A percentile compares a stretch with the other conserved stretches of the same genome.
These are phyloP conservation scores for Berberis vulgaris DNA, from an alignment of 164 flowering plant genomes.

Conservation along the genomic window DNA sequence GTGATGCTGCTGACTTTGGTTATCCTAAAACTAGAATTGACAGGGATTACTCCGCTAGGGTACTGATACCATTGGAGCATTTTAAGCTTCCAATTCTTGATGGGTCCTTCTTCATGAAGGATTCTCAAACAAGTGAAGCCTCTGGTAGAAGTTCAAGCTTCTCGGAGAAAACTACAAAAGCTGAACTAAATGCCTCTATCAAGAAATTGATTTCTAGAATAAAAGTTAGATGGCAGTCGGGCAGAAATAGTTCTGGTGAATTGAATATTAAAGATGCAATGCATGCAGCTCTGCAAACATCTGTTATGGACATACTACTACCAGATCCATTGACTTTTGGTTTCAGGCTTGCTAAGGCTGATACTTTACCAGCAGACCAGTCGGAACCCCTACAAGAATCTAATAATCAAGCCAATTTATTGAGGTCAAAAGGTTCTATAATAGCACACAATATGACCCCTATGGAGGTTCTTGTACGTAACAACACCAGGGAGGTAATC, in stretches of 20 bases:
- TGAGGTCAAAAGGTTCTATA: slow-evolving; percentile 36
- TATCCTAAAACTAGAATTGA: slow-evolving; percentile 94
- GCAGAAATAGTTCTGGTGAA: slow-evolving; percentile 90
- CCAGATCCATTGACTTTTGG: slow-evolving; percentile 97
- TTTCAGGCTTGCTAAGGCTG: slow-evolving; percentile 54
- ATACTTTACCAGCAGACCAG: slow-evolving; percentile 5
- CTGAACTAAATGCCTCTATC: slow-evolving; percentile 83
- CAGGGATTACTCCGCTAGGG: slow-evolving; percentile 87
- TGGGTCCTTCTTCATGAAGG: slow-evolving; percentile 62
- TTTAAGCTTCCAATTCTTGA: slow-evolving; percentile 92
- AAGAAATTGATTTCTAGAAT: slow-evolving; percentile 82
- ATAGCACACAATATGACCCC: slow-evolving; percentile 81
- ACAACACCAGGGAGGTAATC: slow-evolving; percentile 80
- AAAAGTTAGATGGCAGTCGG: slow-evolving; percentile 93
- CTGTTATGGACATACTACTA: slow-evolving; percentile 86
- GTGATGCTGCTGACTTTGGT: slow-evolving; percentile 40
- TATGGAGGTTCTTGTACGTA: slow-evolving; percentile 90
- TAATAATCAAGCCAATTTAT: slow-evolving; percentile 8
- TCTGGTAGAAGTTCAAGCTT: slow-evolving; percentile 34
- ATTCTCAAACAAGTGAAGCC: slow-evolving; percentile 36
- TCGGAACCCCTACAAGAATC: slow-evolving; percentile 17
- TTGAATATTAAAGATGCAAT: slow-evolving; percentile 82
- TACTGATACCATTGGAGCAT: slow-evolving; percentile 90
- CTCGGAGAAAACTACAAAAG: slow-evolving; percentile 67
- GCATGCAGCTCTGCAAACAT: slow-evolving; percentile 84